Base-by-base conservation (phyloP, 179 eudicot genomes). In the Gypsophila paniculata region DNA sequence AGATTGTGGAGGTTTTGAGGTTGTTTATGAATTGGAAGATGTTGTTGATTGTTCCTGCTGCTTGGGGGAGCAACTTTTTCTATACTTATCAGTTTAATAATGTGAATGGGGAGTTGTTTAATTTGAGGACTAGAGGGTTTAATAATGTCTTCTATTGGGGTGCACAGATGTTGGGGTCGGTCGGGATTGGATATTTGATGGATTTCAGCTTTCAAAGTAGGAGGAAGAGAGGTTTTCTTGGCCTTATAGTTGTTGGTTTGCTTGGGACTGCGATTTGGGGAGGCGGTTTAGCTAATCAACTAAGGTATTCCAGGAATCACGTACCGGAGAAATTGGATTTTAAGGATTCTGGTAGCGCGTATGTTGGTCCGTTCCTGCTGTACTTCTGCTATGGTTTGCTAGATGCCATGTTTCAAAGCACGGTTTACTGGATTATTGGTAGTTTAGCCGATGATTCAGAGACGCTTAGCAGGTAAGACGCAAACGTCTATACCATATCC, bases 111-210 rank as follows among this genome's bases (percentile, higher is more conserved):
- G 87, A 77, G 77, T 74, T 91, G 81, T 94, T 94, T 68, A 85
- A 88, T 70, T 38, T 93, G 65, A 83, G 98, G 72, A 91, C 98
- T 14, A 83, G 96, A 55, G 98, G 97, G 59, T 85, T 93, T 44
- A 93, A 93, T 75, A 93, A 93, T 69, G 86, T 89, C 52, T 93
- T 93, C 62, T 93, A 93, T 36, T 93, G 98, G 98, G 98, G 93
- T 0, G 98, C 98, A 23, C 98, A 93, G 69, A 93, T 93, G 98
- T 8, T 88, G 17, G 98, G 98, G 1, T 91, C 98, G 0, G 79
- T 86, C 26, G 75, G 78, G 76, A 83, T 94, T 6, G 98, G 98
- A 13, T 87, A 85, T 49, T 51, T 93, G 73, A 82, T 93, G 96
- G 98, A 93, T 75, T 91, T 85, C 52, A 93, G 96, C 65, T 93